Conservation (phyloP, 345 rosid species). For the Eutrema yunnanense region DNA sequence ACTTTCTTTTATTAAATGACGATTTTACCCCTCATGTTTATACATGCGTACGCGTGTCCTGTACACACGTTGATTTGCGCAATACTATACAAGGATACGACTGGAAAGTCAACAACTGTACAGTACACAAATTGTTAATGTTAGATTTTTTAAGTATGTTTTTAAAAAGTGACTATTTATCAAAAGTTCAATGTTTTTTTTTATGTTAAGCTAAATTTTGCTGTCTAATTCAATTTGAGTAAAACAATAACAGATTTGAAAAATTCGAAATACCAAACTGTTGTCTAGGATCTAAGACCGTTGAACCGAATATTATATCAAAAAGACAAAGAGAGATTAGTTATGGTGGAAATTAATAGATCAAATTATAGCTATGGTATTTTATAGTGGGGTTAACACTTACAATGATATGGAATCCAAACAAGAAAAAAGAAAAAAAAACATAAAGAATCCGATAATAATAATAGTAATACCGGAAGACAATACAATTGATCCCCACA, state of each 20-base stretch:
- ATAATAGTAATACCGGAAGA: constrained; percentile 3
- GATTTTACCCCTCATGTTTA: too few relatives aligned
- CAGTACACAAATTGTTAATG: too few relatives aligned
- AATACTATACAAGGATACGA: too few relatives aligned
- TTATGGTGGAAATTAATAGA: background rate
- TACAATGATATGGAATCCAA: background rate
- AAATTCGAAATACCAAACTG: background rate
- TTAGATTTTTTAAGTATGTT: too few relatives aligned
- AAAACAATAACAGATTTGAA: background rate
- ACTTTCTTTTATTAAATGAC: too few relatives aligned
- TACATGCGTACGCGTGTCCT: too few relatives aligned
- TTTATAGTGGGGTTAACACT: constrained; percentile 7
- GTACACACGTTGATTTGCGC: too few relatives aligned
- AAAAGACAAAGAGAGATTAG: background rate
- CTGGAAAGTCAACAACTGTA: too few relatives aligned
- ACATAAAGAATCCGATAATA: background rate
- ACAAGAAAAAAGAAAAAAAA: background rate
- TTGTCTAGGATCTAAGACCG: background rate
- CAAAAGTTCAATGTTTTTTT: too few relatives aligned
- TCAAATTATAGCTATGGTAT: background rate
- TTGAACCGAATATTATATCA: background rate
- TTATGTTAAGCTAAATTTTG: background rate
- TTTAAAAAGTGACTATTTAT: too few relatives aligned
- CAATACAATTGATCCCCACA: constrained; percentile 7
- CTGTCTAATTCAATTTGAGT: background rate